Percentiles rank a stretch among this genome's conserved stretches.
Conservation (phyloP, 371 early-diverging fungal species). For the Lichtheimia ornata region DNA sequence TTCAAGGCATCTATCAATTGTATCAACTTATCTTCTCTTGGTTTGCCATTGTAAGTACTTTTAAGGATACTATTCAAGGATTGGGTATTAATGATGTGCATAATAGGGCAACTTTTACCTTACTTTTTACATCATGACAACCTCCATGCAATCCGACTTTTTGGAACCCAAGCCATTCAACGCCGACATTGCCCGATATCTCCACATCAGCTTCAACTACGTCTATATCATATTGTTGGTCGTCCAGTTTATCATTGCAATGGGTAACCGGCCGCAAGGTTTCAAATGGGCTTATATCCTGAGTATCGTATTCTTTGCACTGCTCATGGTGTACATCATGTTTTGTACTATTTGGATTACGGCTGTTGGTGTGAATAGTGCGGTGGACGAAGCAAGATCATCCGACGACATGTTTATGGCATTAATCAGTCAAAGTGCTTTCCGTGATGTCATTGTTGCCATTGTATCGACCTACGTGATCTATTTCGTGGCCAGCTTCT, state of each 20-base stretch:
- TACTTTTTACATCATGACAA: constrained; percentile 69
- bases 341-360: constrained; percentile 62
- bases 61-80: constrained; percentile 16
- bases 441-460: constrained; percentile 64
- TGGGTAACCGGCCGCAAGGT: constrained; percentile 87
- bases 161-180: constrained; percentile 52
- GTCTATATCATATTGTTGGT: constrained; percentile 67
- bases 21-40: constrained; percentile 76
- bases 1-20: constrained; percentile 75
- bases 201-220: constrained; percentile 56
- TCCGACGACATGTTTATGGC: constrained; percentile 25
- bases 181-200: constrained; percentile 29
- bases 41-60: constrained; percentile 70
- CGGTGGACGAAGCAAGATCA: constrained; percentile 26
- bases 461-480: constrained; percentile 68
- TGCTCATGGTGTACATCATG: constrained; percentile 64
- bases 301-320: constrained; percentile 49
- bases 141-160: constrained; percentile 30
- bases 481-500: constrained; percentile 63
- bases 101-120: constrained; percentile 75
- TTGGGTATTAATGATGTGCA: constrained; percentile 25
- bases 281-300: constrained; percentile 68
- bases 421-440: constrained; percentile 38
- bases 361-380: constrained; percentile 39
- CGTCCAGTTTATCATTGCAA: constrained; percentile 67